Base-by-base conservation (phyloP, 441 rosid genomes). In the Pelargonium cotyledonis region DNA sequence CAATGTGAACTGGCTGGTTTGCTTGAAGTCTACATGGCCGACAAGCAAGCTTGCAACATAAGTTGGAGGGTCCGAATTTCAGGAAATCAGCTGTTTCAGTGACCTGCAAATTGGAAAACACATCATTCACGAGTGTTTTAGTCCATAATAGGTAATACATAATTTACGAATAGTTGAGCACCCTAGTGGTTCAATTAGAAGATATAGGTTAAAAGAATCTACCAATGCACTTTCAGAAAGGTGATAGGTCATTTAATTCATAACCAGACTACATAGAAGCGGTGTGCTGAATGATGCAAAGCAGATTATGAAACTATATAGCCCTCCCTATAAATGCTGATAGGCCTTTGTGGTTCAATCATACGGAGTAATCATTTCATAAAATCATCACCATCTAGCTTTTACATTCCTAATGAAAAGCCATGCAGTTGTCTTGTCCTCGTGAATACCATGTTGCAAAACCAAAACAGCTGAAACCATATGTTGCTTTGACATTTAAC, bases 21-120 rank as follows among this genome's bases (percentile, higher is more conserved):
- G 63, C 46, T 9, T 35, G 68, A 72, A 53, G 35, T 40, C 72
- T 65, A 29, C 67, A 57, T 12, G 81, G 55, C 41, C 77, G 71
- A 73, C 74, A 65, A 26, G 63, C 15, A 6, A 60, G 38, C 70
- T 76, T 84, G 26, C 73, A 73, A 72, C 72, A 72, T 63, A 5
- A 68, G 60, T 63, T 72, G 53, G 68, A 68, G 57, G 74, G 73
- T 26, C 76, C 73, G 40, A 63, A 40, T 8, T 76, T 75, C 9
- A 71, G 23, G 76, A 78, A 60, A 70, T 68, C 81, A 66, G 64
- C 69, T 60, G 68, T 57, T 8, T 77, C 68, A 23, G 63, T 64
- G 40, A 46, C 77, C 84, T 79, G 77, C 65, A 41, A 41, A 58
- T 10, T 10, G 9, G 55, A 63, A 62, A 3, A 19, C 63, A 26